Evolutionary conservation across 148 eudicot species (phyloP).

Genomic region (Amaranthus palmeri): DNA sequence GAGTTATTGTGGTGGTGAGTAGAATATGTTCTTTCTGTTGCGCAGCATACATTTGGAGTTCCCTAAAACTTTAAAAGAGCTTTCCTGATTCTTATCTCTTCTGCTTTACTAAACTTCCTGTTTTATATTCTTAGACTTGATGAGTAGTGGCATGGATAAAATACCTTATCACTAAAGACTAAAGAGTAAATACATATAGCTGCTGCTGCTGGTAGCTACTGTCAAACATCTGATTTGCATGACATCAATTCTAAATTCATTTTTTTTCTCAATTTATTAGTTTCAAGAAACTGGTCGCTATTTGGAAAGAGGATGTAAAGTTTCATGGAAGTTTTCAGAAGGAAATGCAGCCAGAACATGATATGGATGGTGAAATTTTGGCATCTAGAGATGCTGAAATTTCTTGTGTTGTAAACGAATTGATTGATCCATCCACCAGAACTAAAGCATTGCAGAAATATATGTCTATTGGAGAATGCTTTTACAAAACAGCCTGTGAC

Average conservation of each 20-base stretch:
- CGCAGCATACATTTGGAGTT: neutral
- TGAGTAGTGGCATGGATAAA: neutral
- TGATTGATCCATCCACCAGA: slow-evolving; percentile 57
- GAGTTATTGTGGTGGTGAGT: neutral
- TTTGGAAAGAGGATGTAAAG: slow-evolving; percentile 61
- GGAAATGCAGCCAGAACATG: slow-evolving; percentile 34
- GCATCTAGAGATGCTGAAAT: slow-evolving; percentile 47
- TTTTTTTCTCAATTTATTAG: slow-evolving; percentile 29
- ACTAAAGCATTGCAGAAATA: slow-evolving; percentile 56
- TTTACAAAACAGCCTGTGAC: slow-evolving; percentile 50
- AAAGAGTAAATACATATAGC: slow-evolving; percentile 1
- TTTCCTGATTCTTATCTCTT: neutral
- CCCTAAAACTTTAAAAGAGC: neutral
- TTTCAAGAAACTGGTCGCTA: slow-evolving; percentile 67
- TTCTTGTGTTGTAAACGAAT: slow-evolving; percentile 38
- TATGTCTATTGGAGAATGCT: slow-evolving; percentile 45
- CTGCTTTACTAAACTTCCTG: neutral
- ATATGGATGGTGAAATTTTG: slow-evolving; percentile 25
- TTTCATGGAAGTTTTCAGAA: slow-evolving; percentile 24
- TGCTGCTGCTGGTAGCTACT: neutral
- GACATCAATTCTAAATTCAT: neutral
- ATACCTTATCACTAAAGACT: neutral
- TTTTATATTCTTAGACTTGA: neutral
- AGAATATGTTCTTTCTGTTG: neutral
- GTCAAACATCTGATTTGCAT: slow-evolving; percentile 6